Conservation (phyloP, 1,139 yeast species). For the Saccharomyces hybrid region DNA sequence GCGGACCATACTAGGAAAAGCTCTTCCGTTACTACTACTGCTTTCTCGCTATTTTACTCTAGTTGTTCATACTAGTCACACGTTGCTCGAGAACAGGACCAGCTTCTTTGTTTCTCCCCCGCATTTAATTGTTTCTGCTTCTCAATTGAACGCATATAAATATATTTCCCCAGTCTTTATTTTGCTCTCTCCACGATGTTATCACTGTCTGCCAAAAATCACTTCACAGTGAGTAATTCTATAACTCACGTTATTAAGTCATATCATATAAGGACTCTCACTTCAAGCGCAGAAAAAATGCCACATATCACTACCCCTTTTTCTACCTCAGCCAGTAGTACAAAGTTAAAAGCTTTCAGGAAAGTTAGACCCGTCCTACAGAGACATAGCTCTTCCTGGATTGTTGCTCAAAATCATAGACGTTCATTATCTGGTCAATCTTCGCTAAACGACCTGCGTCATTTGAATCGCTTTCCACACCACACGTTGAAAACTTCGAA, state of each 20-base stretch:
- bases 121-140: background rate
- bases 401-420: background rate
- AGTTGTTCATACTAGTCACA: background rate
- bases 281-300: background rate
- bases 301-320: background rate
- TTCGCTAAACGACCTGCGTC: background rate
- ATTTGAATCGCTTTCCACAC: conserved; percentile 1
- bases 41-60: background rate
- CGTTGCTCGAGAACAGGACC: background rate
- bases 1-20: background rate
- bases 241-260: background rate
- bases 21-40: background rate
- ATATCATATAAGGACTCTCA: background rate
- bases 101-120: background rate
- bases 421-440: background rate
- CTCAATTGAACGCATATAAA: background rate
- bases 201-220: background rate
- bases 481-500: conserved; percentile 6
- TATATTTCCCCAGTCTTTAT: background rate
- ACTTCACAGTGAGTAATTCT: background rate
- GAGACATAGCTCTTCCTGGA: background rate
- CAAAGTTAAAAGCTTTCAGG: conserved; percentile 1
- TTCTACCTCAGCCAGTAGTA: background rate
- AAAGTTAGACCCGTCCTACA: background rate
- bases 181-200: background rate